Percentiles rank a stretch among this genome's conserved stretches.
Evolutionary conservation across 2,329 filamentous ascomycete genomes (phyloP).

Genomic region (Colletotrichum tropicale): DNA sequence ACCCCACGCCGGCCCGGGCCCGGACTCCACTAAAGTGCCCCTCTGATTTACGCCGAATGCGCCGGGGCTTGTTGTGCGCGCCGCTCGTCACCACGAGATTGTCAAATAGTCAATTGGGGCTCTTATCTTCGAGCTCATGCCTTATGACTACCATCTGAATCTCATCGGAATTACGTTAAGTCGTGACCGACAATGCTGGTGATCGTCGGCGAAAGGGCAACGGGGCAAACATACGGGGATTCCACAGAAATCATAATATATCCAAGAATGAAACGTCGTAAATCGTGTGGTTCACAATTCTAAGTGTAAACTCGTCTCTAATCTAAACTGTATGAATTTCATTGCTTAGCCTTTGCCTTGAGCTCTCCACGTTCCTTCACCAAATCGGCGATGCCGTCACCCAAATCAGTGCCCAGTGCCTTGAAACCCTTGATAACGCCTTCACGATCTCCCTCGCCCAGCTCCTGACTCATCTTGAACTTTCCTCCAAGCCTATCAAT

Average conservation of each 20-base stretch:
- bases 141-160: background rate
- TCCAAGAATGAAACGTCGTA: background rate
- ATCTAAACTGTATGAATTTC: background rate
- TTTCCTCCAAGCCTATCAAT: constrained; percentile 63
- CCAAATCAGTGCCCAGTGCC: constrained; percentile 32
- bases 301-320: too few relatives aligned
- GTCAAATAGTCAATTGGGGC: background rate
- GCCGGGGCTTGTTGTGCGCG: background rate
- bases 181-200: too few relatives aligned
- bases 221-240: background rate
- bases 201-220: too few relatives aligned
- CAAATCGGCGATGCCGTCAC: constrained; percentile 32
- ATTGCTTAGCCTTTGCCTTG: constrained; percentile 22
- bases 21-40: background rate
- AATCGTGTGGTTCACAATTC: too few relatives aligned
- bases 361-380: constrained; percentile 33
- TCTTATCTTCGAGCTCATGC: background rate
- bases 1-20: background rate
- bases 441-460: constrained; percentile 52
- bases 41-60: background rate
- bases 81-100: background rate
- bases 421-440: constrained; percentile 64
- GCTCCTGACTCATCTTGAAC: constrained; percentile 72
- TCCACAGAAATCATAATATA: background rate
- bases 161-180: background rate